Evolutionary conservation across 2,329 filamentous ascomycete species (phyloP).

Genomic region (Diaporthe sp.): DNA sequence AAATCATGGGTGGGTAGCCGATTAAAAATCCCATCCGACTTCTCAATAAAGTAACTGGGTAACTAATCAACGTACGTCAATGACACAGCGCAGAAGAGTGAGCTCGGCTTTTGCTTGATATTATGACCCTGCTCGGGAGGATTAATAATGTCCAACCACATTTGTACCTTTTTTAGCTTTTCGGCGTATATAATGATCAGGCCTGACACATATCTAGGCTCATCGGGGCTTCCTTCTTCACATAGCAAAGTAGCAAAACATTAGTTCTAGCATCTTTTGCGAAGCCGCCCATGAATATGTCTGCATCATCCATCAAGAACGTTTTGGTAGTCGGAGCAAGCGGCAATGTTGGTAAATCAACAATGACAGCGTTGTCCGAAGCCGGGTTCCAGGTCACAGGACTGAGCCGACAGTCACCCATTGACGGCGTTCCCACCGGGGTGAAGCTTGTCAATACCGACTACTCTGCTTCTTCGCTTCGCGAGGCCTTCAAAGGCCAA

Average conservation of each 20-base stretch:
- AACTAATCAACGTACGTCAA: no score
- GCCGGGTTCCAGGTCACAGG: conserved; percentile 2
- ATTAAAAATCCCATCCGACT: no score
- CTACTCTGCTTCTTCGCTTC: neutral
- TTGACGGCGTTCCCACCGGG: neutral
- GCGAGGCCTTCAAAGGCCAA: neutral
- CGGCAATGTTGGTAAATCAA: conserved; percentile 1
- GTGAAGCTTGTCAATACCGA: neutral
- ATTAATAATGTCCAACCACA: neutral
- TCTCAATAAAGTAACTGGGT: no score
- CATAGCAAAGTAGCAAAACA: neutral
- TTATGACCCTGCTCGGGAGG: neutral
- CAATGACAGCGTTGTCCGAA: neutral
- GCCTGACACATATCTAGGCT: neutral
- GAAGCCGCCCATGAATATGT: neutral
- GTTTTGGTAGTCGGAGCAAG: neutral
- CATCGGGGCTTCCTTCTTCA: neutral
- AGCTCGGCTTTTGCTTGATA: neutral
- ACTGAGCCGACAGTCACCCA: neutral
- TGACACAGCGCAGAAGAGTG: no score
- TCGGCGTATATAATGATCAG: neutral
- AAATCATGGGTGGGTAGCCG: no score
- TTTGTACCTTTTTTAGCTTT: no score
- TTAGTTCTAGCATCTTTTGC: neutral
- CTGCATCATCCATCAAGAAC: neutral